These are phyloP conservation scores for Tephrocybe sp. DNA, from an alignment of 768 basidiomycete species.

Conservation along the genomic window DNA sequence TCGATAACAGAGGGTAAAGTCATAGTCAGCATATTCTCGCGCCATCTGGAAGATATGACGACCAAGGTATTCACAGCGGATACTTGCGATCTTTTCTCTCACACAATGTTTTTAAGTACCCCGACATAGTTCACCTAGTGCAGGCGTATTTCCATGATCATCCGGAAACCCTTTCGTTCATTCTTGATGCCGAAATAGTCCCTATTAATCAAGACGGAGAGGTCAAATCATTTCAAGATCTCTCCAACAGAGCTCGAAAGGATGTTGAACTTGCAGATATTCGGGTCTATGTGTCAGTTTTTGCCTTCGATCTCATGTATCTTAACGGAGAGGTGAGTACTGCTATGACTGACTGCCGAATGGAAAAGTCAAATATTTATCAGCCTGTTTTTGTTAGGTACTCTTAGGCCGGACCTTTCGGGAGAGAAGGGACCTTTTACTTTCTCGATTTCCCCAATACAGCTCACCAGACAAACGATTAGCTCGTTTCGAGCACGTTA, in stretches of 20 bases:
- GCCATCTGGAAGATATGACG: conserved; percentile 92
- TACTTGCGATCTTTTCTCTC: not conserved
- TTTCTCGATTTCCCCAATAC: conserved; percentile 56
- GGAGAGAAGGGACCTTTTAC: conserved; percentile 62
- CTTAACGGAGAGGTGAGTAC: conserved; percentile 69
- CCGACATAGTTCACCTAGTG: conserved; percentile 68
- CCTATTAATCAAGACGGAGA: conserved; percentile 68
- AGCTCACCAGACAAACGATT: conserved; percentile 37
- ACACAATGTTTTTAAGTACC: conserved; percentile 57
- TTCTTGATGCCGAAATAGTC: conserved; percentile 86
- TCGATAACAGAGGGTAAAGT: conserved; percentile 25
- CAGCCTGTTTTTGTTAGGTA: conserved; percentile 39
- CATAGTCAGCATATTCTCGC: conserved; percentile 71
- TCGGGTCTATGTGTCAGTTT: conserved; percentile 78
- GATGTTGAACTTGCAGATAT: conserved; percentile 75
- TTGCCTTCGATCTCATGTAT: conserved; percentile 87
- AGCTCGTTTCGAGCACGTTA: conserved; percentile 73
- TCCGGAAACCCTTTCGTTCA: conserved; percentile 54
- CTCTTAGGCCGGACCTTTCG: conserved; percentile 70
- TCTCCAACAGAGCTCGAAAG: conserved; percentile 82
- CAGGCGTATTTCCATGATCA: conserved; percentile 43
- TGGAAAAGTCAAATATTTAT: not conserved
- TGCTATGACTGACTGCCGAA: not conserved
- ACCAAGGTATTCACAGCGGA: conserved; percentile 74
- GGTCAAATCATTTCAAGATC: conserved; percentile 80